These are phyloP conservation scores for Claviceps sp. DNA, from an alignment of 2,329 filamentous ascomycete species.

Conservation along the genomic window DNA sequence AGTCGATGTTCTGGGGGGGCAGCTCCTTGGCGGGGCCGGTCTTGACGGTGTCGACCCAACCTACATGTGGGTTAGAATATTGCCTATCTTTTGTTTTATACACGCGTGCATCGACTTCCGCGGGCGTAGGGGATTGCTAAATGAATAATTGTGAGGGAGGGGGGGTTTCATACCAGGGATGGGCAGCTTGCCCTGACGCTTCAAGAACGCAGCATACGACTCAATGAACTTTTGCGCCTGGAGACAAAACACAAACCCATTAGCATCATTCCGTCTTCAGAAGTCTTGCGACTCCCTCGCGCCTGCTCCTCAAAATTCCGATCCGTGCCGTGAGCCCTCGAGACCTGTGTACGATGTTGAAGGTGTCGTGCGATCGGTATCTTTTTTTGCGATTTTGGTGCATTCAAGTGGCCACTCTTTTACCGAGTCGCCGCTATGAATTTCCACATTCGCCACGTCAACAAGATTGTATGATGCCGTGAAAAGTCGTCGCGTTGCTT, in stretches of 20 bases:
- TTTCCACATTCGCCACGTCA: background rate
- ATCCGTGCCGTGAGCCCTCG: constrained; percentile 7
- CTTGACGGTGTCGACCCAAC: constrained; percentile 99
- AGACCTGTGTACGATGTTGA: background rate
- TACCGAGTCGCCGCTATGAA: too few relatives aligned
- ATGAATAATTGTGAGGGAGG: too few relatives aligned
- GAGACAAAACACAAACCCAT: constrained; percentile 33
- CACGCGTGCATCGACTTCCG: background rate
- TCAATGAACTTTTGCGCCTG: constrained; percentile 83
- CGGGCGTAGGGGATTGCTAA: too few relatives aligned
- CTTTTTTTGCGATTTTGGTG: too few relatives aligned
- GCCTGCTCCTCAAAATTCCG: constrained; percentile 43
- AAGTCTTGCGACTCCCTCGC: constrained; percentile 62
- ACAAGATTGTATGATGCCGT: background rate
- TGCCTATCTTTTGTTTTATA: background rate
- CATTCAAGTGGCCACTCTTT: too few relatives aligned
- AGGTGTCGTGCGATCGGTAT: too few relatives aligned
- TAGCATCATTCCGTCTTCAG: constrained; percentile 65
- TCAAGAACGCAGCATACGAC: constrained; percentile 78
- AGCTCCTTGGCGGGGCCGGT: constrained; percentile 94
- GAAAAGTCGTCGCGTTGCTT: background rate
- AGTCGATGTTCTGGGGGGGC: constrained; percentile 95
- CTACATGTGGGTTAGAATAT: constrained; percentile 27
- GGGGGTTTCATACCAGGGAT: constrained; percentile 59
- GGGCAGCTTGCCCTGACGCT: constrained; percentile 86